Evolutionary conservation across 495 filamentous ascomycete genomes (phyloP).

Genomic region (Aspergillus bertholletiae): DNA sequence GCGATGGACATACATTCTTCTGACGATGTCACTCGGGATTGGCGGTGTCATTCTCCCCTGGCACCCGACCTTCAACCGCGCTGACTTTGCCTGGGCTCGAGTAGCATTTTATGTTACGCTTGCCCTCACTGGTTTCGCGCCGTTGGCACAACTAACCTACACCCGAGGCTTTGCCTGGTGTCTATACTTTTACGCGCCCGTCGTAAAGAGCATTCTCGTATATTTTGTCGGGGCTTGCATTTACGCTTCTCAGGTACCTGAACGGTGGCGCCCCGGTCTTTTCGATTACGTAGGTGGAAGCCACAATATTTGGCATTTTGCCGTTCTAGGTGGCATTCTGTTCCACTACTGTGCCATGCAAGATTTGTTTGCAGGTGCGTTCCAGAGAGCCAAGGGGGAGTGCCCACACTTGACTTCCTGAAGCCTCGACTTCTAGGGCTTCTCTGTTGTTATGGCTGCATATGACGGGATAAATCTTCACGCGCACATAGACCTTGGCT

Average conservation of each 20-base stretch:
- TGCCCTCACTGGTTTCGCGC: conserved; percentile 85
- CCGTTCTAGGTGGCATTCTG: conserved; percentile 91
- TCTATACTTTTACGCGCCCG: conserved; percentile 83
- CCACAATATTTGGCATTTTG: conserved; percentile 97
- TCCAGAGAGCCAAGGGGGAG: conserved; percentile 59
- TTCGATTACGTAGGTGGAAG: conserved; percentile 94
- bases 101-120: conserved; percentile 91
- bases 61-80: conserved; percentile 92
- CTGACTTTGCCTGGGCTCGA: conserved; percentile 86
- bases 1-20: conserved; percentile 80
- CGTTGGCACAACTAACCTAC: conserved; percentile 74
- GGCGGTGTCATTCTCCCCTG: conserved; percentile 91
- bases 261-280: conserved; percentile 84
- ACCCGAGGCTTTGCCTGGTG: conserved; percentile 74
- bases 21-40: conserved; percentile 77
- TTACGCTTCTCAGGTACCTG: conserved; percentile 92
- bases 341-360: conserved; percentile 98
- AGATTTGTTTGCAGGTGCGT: conserved; percentile 85
- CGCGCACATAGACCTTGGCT: not conserved
- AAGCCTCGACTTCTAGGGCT: not conserved
- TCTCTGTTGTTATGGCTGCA: not conserved
- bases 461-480: not conserved
- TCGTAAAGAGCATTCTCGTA: conserved; percentile 77
- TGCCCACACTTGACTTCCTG: conserved; percentile 40
- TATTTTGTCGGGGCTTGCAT: conserved; percentile 81